Evolutionary conservation across 2,329 filamentous ascomycete genomes (phyloP).

Genomic region (Zymoseptoria passerinii): DNA sequence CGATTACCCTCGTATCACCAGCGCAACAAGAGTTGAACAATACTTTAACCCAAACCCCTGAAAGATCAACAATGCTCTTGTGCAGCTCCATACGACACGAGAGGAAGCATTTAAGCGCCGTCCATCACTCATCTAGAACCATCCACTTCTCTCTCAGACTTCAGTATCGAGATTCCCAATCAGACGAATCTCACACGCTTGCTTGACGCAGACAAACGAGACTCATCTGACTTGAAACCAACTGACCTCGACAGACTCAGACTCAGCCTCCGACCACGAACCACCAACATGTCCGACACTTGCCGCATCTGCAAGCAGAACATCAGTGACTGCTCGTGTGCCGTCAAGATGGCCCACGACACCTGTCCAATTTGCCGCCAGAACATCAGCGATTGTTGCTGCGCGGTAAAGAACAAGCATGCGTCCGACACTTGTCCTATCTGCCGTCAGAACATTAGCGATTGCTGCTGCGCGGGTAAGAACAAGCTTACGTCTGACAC

Average conservation of each 20-base stretch:
- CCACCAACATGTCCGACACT: not conserved
- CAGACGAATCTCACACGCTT: not conserved
- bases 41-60: not conserved
- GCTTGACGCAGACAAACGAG: not conserved
- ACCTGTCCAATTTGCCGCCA: conserved; percentile 1
- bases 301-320: not conserved
- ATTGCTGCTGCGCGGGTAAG: not conserved
- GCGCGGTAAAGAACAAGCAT: not conserved
- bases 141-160: not conserved
- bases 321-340: not conserved
- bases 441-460: conserved; percentile 3
- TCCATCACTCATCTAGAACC: not conserved
- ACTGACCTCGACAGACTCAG: not conserved
- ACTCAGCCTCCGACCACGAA: not conserved
- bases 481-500: not conserved
- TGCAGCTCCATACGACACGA: not conserved
- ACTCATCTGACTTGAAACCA: not conserved
- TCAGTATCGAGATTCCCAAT: not conserved
- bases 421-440: not conserved
- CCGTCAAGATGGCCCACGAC: not conserved
- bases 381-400: conserved; percentile 4
- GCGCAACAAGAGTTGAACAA: not conserved
- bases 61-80: not conserved
- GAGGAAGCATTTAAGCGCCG: not conserved
- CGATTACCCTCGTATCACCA: not conserved